Percentiles rank a stretch among this genome's conserved stretches.
phyloP scores from a whole-genome alignment of 1,139 yeast species.

The Ashbya aceris region DNA sequence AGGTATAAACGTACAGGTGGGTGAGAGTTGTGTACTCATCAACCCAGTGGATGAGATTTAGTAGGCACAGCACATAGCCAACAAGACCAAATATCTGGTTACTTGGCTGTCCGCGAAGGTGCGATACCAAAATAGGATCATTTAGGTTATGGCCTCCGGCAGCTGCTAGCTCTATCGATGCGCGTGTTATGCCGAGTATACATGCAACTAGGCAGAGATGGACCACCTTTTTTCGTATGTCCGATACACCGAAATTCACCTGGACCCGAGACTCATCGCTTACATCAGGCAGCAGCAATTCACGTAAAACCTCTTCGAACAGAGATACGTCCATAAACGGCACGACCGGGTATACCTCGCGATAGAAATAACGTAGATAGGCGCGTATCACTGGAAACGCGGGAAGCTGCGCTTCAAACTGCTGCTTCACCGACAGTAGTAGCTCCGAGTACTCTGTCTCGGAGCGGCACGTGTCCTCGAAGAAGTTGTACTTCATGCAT shows the following conservation, averaged over 20 bases:
- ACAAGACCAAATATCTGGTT: not conserved
- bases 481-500: conserved; percentile 1
- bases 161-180: conserved; percentile 1
- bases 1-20: not conserved
- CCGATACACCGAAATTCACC: conserved; percentile 3
- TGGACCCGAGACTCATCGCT: not conserved
- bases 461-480: conserved; percentile 4
- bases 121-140: not conserved
- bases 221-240: conserved; percentile 5
- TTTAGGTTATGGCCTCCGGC: not conserved
- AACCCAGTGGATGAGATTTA: conserved; percentile 1
- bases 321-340: conserved; percentile 17
- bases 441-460: conserved; percentile 20
- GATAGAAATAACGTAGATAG: conserved; percentile 12
- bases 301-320: conserved; percentile 12
- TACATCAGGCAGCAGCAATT: conserved; percentile 4
- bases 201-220: conserved; percentile 4
- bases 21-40: conserved; percentile 1
- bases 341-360: conserved; percentile 17
- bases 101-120: not conserved
- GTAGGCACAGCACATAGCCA: not conserved
- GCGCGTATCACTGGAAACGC: conserved; percentile 1
- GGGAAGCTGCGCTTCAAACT: conserved; percentile 13
- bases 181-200: conserved; percentile 4
- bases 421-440: conserved; percentile 15